A percentile compares a stretch with the other conserved stretches of the same genome.
phyloP scores from a whole-genome alignment of 176 grass and related monocot genomes.

The Alopecurus myosuroides region DNA sequence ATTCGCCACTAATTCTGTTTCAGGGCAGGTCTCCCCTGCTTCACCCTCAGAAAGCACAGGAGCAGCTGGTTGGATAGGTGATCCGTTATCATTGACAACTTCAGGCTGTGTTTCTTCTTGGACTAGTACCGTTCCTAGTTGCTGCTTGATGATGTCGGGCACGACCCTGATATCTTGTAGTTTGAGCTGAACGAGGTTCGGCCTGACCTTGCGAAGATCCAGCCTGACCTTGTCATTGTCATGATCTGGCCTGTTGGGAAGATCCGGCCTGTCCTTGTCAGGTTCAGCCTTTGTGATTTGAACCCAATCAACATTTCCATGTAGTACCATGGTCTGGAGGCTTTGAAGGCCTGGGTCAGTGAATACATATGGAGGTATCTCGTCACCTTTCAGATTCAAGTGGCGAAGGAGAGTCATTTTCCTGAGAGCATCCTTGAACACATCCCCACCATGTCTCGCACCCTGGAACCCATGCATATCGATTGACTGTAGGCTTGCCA shows the following conservation, averaged over 20 bases:
- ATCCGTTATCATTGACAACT: no score
- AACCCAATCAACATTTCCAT: not conserved
- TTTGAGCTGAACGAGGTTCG: not conserved
- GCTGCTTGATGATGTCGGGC: not conserved
- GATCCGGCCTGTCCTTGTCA: no score
- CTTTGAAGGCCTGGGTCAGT: not conserved
- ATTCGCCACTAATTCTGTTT: no score
- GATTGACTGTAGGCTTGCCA: not conserved
- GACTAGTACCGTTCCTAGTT: not conserved
- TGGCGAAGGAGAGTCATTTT: not conserved
- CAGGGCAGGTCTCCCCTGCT: no score
- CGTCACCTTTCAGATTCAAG: not conserved
- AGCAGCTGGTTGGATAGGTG: no score
- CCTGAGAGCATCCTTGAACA: not conserved
- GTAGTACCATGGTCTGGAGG: not conserved
- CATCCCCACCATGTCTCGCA: not conserved
- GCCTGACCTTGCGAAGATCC: not conserved
- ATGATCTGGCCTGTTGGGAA: no score
- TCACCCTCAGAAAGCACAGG: no score
- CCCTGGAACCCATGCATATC: not conserved
- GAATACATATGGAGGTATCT: not conserved
- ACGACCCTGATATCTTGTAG: not conserved
- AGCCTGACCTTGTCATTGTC: not conserved
- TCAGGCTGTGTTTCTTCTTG: no score
- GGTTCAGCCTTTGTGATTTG: accelerated